Evolutionary conservation across 352 stramenopile genomes (phyloP).

Genomic region (Halophytophthora polymorphica): DNA sequence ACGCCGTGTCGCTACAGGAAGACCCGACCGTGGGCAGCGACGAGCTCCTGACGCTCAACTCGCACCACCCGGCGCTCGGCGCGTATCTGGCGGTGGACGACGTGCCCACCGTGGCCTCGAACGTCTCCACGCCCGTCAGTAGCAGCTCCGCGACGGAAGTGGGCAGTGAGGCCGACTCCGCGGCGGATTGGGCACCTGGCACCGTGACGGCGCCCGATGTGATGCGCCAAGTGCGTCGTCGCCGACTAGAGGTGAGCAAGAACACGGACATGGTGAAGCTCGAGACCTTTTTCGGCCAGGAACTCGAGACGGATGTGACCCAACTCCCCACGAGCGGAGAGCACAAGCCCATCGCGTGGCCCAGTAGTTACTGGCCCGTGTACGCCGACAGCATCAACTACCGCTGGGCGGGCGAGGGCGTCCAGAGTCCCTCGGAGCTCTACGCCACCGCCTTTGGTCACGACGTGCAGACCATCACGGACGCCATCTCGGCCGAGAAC

Average conservation of each 20-base stretch:
- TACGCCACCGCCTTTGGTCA: slow-evolving; percentile 50
- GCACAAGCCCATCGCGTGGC: slow-evolving; percentile 52
- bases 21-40: slow-evolving; percentile 22
- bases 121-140: slow-evolving; percentile 6
- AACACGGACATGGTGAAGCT: slow-evolving; percentile 46
- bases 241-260: slow-evolving; percentile 35
- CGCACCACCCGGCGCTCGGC: slow-evolving; percentile 28
- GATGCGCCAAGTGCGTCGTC: background rate
- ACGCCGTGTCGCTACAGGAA: slow-evolving; percentile 17
- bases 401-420: slow-evolving; percentile 30
- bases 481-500: slow-evolving; percentile 42
- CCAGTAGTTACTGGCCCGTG: slow-evolving; percentile 66
- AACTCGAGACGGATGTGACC: slow-evolving; percentile 49
- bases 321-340: slow-evolving; percentile 43
- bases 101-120: slow-evolving; percentile 21
- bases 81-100: slow-evolving; percentile 5
- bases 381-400: slow-evolving; percentile 68
- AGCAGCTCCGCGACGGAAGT: slow-evolving; percentile 3
- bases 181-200: slow-evolving; percentile 11
- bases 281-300: slow-evolving; percentile 41
- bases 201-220: slow-evolving; percentile 10
- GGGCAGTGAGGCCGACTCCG: background rate
- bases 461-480: slow-evolving; percentile 34
- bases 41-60: slow-evolving; percentile 29
- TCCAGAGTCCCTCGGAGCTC: slow-evolving; percentile 44